These are phyloP conservation scores for Fraxinus americana DNA, from an alignment of 257 asterid species.

Conservation along the genomic window DNA sequence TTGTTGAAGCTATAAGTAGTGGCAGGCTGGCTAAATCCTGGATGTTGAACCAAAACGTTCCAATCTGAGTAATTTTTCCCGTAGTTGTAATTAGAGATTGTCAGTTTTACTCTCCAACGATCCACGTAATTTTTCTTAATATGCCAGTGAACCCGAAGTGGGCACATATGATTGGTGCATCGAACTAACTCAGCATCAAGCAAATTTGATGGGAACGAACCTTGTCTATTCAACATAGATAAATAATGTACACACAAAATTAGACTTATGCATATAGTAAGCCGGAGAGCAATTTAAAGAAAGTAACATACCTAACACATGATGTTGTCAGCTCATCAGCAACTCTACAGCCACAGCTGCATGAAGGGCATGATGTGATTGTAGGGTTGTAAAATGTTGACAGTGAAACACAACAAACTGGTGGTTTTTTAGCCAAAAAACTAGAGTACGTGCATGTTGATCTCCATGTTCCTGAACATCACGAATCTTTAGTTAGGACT, in stretches of 20 bases:
- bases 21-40: constrained; percentile 49
- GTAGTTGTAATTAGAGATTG: constrained; percentile 61
- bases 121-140: constrained; percentile 48
- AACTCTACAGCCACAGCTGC: constrained; percentile 72
- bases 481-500: not conserved
- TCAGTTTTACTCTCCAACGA: constrained; percentile 71
- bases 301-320: constrained; percentile 55
- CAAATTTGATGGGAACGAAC: constrained; percentile 31
- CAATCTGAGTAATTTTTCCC: constrained; percentile 60
- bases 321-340: constrained; percentile 36
- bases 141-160: constrained; percentile 74
- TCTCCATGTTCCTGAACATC: constrained; percentile 54
- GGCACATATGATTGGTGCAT: constrained; percentile 82
- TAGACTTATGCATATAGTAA: not conserved
- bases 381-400: constrained; percentile 66
- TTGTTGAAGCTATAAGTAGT: constrained; percentile 54
- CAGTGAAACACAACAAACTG: constrained; percentile 68
- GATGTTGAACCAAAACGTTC: constrained; percentile 72
- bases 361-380: constrained; percentile 55
- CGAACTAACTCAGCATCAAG: constrained; percentile 43
- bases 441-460: constrained; percentile 54
- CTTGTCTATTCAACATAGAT: constrained; percentile 45
- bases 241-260: constrained; percentile 5
- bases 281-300: not conserved
- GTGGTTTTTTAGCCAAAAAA: constrained; percentile 47